A percentile compares a stretch with the other conserved stretches of the same genome.
Evolutionary conservation across 2,329 filamentous ascomycete genomes (phyloP).

Genomic region (Ilyonectria robusta): DNA sequence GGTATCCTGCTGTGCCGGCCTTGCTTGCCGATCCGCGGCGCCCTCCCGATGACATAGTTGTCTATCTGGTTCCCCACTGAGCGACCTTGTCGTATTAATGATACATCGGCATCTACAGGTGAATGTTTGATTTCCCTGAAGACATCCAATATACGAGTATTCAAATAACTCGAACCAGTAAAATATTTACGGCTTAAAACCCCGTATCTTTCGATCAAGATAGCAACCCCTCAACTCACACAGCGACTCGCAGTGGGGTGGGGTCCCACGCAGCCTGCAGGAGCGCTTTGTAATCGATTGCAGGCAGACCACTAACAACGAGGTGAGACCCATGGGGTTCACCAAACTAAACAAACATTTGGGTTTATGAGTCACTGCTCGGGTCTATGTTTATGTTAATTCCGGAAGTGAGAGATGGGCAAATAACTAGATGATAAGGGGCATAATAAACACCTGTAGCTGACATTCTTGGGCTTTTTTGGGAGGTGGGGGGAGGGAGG

Average conservation of each 20-base stretch:
- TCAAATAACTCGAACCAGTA: background rate
- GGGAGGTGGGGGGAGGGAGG: background rate
- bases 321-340: background rate
- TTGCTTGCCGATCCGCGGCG: slow-evolving; percentile 4
- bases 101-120: background rate
- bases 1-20: slow-evolving; percentile 3
- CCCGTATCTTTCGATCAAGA: no score
- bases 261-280: background rate
- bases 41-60: slow-evolving; percentile 10
- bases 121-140: no score
- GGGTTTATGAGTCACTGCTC: slow-evolving; percentile 1
- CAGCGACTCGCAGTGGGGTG: background rate
- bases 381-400: background rate
- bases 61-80: background rate
- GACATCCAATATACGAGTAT: background rate
- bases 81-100: background rate
- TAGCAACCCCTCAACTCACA: background rate
- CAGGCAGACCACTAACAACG: background rate
- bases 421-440: background rate
- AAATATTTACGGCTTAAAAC: background rate
- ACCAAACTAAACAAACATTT: no score
- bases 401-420: background rate
- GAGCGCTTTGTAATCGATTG: slow-evolving; percentile 1
- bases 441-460: background rate
- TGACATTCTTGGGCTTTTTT: background rate